These are phyloP conservation scores for Oleoguttula mirabilis DNA, from an alignment of 495 filamentous ascomycete genomes.

Conservation along the genomic window DNA sequence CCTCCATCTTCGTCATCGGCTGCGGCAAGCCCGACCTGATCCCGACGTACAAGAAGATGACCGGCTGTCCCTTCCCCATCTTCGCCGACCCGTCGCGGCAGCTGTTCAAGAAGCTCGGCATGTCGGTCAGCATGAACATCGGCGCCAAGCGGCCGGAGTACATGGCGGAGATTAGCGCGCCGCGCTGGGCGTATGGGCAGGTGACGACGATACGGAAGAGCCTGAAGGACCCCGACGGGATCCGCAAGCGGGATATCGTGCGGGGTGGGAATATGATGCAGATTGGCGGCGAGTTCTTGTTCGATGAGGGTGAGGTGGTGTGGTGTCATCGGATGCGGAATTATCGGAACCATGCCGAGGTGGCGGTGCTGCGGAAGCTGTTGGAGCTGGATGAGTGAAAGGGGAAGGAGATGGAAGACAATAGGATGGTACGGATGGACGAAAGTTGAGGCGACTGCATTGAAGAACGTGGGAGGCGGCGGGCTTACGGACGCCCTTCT, in stretches of 20 bases:
- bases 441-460: too few relatives aligned
- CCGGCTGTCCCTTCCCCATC: slow-evolving; percentile 62
- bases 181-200: slow-evolving; percentile 43
- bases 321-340: slow-evolving; percentile 82
- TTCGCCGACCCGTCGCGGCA: slow-evolving; percentile 63
- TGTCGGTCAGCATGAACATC: slow-evolving; percentile 50
- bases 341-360: slow-evolving; percentile 66
- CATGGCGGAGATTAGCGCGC: slow-evolving; percentile 43
- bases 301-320: slow-evolving; percentile 53
- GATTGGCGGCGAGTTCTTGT: slow-evolving; percentile 77
- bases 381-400: slow-evolving; percentile 43
- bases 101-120: slow-evolving; percentile 60
- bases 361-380: slow-evolving; percentile 48
- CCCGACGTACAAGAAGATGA: slow-evolving; percentile 48
- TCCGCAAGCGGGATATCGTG: slow-evolving; percentile 22
- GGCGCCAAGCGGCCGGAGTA: slow-evolving; percentile 56
- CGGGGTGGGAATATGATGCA: slow-evolving; percentile 58
- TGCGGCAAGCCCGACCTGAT: slow-evolving; percentile 69
- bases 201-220: slow-evolving; percentile 5
- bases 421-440: too few relatives aligned
- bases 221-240: slow-evolving; percentile 17
- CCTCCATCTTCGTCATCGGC: slow-evolving; percentile 61
- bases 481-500: too few relatives aligned
- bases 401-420: too few relatives aligned
- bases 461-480: too few relatives aligned